Percentiles rank a stretch among this genome's conserved stretches.
Conservation (phyloP, 2,329 filamentous ascomycete species). For the Cladosporium halotolerans region DNA sequence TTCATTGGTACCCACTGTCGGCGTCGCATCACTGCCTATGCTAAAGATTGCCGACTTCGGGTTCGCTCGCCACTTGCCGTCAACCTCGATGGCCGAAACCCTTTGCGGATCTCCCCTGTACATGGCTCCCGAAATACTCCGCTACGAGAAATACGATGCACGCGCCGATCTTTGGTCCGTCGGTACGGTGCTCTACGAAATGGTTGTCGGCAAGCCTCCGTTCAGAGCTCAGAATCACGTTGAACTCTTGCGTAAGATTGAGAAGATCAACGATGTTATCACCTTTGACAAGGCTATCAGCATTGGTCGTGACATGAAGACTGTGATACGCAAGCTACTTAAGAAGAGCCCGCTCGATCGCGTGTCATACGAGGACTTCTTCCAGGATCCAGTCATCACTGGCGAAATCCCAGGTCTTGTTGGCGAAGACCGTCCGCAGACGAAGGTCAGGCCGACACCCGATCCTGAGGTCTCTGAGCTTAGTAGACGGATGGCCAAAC, state of each 20-base stretch:
- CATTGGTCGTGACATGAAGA: slow-evolving; percentile 71
- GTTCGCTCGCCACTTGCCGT: slow-evolving; percentile 87
- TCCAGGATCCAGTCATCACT: slow-evolving; percentile 50
- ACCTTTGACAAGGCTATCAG: slow-evolving; percentile 52
- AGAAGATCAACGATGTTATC: slow-evolving; percentile 79
- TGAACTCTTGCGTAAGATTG: slow-evolving; percentile 85
- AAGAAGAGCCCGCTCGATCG: slow-evolving; percentile 82
- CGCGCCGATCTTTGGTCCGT: slow-evolving; percentile 98
- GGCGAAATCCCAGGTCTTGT: slow-evolving; percentile 29
- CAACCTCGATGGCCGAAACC: slow-evolving; percentile 88
- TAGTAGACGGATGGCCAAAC: slow-evolving; percentile 26
- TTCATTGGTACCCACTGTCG: slow-evolving; percentile 72
- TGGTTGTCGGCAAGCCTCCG: slow-evolving; percentile 83
- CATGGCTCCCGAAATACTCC: slow-evolving; percentile 96
- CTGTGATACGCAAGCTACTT: slow-evolving; percentile 70
- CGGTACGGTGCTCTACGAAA: slow-evolving; percentile 90
- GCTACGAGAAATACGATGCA: slow-evolving; percentile 95
- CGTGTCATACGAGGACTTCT: slow-evolving; percentile 80
- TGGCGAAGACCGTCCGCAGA: slow-evolving; percentile 25
- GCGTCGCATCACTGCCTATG: slow-evolving; percentile 82
- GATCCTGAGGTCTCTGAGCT: slow-evolving; percentile 26
- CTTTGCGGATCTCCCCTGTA: slow-evolving; percentile 94
- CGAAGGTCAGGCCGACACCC: slow-evolving; percentile 15
- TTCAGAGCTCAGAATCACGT: slow-evolving; percentile 93
- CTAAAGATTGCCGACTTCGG: slow-evolving; percentile 97